phyloP scores from a whole-genome alignment of 108 stramenopile genomes.

The Nitzschia sp. region DNA sequence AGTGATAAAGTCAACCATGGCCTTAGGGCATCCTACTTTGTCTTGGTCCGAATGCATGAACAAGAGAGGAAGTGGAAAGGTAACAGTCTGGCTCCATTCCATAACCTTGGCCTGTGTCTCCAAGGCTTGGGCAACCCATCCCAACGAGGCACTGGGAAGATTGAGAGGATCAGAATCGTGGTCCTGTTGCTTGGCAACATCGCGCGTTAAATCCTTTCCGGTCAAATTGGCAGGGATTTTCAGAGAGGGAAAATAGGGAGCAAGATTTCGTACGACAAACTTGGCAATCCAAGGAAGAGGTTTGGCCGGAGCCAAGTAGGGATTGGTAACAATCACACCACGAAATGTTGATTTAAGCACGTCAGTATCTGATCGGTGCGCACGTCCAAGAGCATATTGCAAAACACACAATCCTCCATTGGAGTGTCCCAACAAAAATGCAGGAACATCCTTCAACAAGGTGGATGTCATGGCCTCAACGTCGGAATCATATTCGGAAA shows the following conservation, averaged over 20 bases:
- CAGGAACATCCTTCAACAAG: background rate
- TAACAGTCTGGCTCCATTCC: background rate
- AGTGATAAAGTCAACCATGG: background rate
- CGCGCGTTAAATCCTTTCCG: constrained; percentile 12
- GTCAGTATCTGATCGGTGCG: background rate
- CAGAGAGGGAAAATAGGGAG: constrained; percentile 9
- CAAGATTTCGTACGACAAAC: background rate
- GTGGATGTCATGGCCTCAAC: constrained; percentile 17
- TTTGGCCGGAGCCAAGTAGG: constrained; percentile 14
- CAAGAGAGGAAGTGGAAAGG: constrained; percentile 19
- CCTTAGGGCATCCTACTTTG: constrained; percentile 13
- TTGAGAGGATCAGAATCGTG: constrained; percentile 18
- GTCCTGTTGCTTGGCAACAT: constrained; percentile 16
- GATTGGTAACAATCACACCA: constrained; percentile 24
- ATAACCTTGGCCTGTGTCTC: constrained; percentile 9
- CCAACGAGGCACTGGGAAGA: constrained; percentile 9
- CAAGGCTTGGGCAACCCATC: constrained; percentile 18
- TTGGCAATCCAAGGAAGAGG: constrained; percentile 6
- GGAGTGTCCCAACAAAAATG: constrained; percentile 27
- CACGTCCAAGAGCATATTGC: constrained; percentile 7
- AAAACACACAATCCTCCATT: constrained; percentile 22
- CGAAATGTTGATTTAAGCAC: background rate
- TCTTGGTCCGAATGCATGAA: constrained; percentile 18
- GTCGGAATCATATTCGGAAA: constrained; percentile 21
- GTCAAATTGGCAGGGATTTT: constrained; percentile 17